Base-by-base conservation (phyloP, 2,329 filamentous ascomycete species). In the Ophiostoma fasciatum region DNA sequence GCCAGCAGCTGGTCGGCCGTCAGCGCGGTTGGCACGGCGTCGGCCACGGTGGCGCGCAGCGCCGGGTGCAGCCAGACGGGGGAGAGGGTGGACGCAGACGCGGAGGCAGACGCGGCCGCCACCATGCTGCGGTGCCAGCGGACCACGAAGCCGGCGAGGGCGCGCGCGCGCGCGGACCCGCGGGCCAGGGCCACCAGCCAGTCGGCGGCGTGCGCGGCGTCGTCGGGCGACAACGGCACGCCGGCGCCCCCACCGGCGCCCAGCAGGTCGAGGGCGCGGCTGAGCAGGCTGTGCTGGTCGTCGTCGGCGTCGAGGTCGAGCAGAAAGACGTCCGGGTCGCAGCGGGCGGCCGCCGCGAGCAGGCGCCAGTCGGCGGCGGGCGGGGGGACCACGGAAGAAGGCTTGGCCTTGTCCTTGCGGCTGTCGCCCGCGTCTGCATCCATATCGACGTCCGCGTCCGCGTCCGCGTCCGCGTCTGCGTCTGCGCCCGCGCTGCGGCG, bases 281-380 rank as follows among this genome's bases (percentile, higher is more conserved):
- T 50, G 5, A 68, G 53, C 5, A 69, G 46, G 7, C 44, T 42
- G 7, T 50, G 49, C 5, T 23, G 9, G 5, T 9, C 22, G 7
- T 50, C 49, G 5, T 23, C 22, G 5, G 4, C 22, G 22, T 11
- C 22, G 22, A 3, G 4, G 22, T 23, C 22, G 3, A 51, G 23
- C 48, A 58, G 46, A 31, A 70, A 65, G 7, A 62, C 54, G 31
- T 68, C 66, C 0, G 62, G 55, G 26, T 70, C 65, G 30, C 65
- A 63, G 7, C 51, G 50, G 1, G 62, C 56, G 19, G 63, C 46
- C 11, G 51, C 51, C 12, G 55, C 59, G 7, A 66, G 44, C 9
- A 69, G 46, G 0, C 41, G 41, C 64, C 66, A 68, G 31, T 65
- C 56, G 4, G 55, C 58, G 5, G 36, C 46, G 4, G n/a, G n/a